These are phyloP conservation scores for Pseudogymnoascus sp. DNA, from an alignment of 2,329 filamentous ascomycete genomes.

Conservation along the genomic window DNA sequence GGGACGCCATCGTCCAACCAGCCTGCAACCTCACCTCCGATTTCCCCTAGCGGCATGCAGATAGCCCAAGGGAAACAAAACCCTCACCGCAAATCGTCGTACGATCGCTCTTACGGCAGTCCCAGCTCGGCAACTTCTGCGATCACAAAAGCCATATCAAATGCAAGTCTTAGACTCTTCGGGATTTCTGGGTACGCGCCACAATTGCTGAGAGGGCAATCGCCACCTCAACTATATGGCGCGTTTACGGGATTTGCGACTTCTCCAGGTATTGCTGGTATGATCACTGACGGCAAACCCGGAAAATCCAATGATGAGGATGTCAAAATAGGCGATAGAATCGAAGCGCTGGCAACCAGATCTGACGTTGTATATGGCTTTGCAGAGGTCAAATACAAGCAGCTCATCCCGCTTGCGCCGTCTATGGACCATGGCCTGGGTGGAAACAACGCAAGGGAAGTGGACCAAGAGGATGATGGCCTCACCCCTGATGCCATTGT, in stretches of 20 bases:
- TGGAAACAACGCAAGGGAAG: conserved; percentile 47
- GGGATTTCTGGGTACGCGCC: conserved; percentile 61
- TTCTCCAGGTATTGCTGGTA: conserved; percentile 52
- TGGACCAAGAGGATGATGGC: conserved; percentile 61
- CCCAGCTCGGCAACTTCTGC: conserved; percentile 73
- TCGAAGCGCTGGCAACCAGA: conserved; percentile 86
- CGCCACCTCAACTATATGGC: conserved; percentile 69
- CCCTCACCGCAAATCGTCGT: conserved; percentile 72
- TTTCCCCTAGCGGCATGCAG: conserved; percentile 64
- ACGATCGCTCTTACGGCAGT: conserved; percentile 71
- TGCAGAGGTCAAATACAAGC: conserved; percentile 96
- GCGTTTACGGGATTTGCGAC: conserved; percentile 82
- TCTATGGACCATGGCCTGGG: conserved; percentile 67
- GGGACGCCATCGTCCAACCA: conserved; percentile 62
- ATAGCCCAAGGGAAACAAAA: conserved; percentile 58
- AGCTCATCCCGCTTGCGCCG: conserved; percentile 83
- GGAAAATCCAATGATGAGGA: conserved; percentile 69
- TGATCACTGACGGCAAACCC: conserved; percentile 61
- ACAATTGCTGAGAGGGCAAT: conserved; percentile 57
- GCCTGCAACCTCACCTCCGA: conserved; percentile 60
- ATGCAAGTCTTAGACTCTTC: conserved; percentile 73
- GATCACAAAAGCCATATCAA: conserved; percentile 90
- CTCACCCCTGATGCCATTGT: conserved; percentile 83
- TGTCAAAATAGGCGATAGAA: conserved; percentile 65
- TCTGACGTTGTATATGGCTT: conserved; percentile 97